Evolutionary conservation across 31 red algal species (phyloP), one percentile per base, ranked within the genome.

Genomic region (Odonthalia washingtoniensis): DNA sequence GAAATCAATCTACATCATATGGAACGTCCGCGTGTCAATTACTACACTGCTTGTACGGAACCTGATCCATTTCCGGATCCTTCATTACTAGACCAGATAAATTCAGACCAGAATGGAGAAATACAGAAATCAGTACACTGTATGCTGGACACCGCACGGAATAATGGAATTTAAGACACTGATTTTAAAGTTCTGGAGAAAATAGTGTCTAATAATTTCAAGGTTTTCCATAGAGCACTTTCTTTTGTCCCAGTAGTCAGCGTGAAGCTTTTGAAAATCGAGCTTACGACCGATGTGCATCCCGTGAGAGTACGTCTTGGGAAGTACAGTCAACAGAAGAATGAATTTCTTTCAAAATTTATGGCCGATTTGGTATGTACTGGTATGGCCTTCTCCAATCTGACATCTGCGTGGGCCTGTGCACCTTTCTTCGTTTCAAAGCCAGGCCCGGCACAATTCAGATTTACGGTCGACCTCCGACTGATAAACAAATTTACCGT

Each of bases 61-160:
- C n/a, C n/a, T 68, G 79, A 82, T 35, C 79, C 79, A 37, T 82
- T 82, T 41, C 57, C 33, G 53, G 52, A 82, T 16, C 6, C 57
- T 40, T 82, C 60, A 3, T 30, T 82, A 34, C 79, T 82, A 35
- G 79, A 82, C 49, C 79, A 53, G 30, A 65, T 82, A 37, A 46
- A 82, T 33, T 2, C 35, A 26, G 32, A 82, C 35, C 52, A 82
- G 79, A 53, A 82, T 6, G 4, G 4, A 27, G 79, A 68, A 33
- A 69, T 68, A 37, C 26, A n/a, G n/a, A n/a, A n/a, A n/a, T n/a
- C n/a, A n/a, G n/a, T n/a, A n/a, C n/a, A n/a, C n/a, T n/a, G n/a
- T n/a, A n/a, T n/a, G n/a, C n/a, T n/a, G n/a, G n/a, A n/a, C n/a
- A n/a, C n/a, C n/a, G n/a, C n/a, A n/a, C 33, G 35, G 5, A 41